Conservation (phyloP, 2,329 filamentous ascomycete species). For the Neonectria punicea region DNA sequence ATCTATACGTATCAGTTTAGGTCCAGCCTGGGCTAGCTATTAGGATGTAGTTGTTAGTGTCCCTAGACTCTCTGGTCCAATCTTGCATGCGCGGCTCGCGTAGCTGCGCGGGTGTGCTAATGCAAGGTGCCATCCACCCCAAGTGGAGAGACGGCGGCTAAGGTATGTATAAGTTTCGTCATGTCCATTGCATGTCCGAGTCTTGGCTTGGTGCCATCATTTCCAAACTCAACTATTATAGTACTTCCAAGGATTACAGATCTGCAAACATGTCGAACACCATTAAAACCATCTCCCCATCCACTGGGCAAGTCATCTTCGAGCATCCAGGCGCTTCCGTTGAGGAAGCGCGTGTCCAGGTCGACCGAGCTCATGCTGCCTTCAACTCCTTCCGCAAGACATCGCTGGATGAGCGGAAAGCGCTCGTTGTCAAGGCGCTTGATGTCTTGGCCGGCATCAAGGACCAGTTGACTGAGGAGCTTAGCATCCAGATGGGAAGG, state of each 20-base stretch:
- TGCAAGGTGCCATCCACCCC: background rate
- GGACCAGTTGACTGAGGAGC: slow-evolving; percentile 82
- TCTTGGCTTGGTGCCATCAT: background rate
- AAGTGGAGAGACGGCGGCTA: background rate
- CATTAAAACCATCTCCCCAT: slow-evolving; percentile 71
- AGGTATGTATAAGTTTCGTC: background rate
- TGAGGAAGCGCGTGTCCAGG: slow-evolving; percentile 65
- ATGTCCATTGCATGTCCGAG: background rate
- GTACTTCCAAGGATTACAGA: background rate
- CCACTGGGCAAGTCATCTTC: slow-evolving; percentile 72
- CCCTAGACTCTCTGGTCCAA: background rate
- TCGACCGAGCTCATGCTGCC: slow-evolving; percentile 56
- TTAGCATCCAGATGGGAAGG: slow-evolving; percentile 97
- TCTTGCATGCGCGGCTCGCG: slow-evolving; percentile 1
- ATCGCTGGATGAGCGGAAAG: slow-evolving; percentile 77
- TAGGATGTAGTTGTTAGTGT: background rate
- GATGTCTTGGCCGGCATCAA: slow-evolving; percentile 75
- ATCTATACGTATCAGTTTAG: too few species aligned
- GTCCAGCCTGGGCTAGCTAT: too few species aligned
- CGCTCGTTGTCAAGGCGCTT: slow-evolving; percentile 83
- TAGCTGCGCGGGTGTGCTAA: background rate
- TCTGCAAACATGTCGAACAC: slow-evolving; percentile 12
- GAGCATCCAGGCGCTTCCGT: slow-evolving; percentile 69
- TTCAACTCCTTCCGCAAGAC: slow-evolving; percentile 83
- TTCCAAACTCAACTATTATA: background rate